These are phyloP conservation scores for Mycena pura DNA, from an alignment of 768 basidiomycete genomes.

Conservation along the genomic window DNA sequence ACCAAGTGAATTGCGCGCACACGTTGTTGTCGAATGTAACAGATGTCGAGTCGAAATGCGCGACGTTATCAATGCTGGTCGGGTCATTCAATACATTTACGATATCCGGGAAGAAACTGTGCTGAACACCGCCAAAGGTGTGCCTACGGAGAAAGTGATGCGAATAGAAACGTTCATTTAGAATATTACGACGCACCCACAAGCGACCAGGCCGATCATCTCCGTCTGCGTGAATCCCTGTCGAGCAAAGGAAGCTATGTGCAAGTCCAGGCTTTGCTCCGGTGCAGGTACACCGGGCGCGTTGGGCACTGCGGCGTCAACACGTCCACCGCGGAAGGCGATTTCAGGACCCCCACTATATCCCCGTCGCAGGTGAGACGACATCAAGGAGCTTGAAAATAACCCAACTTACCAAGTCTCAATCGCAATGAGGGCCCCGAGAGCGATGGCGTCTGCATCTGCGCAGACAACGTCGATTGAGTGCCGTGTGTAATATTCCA, in stretches of 20 bases:
- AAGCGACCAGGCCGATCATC: slow-evolving; percentile 16
- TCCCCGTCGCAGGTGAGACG: neutral
- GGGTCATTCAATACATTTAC: neutral
- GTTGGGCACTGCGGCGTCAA: slow-evolving; percentile 3
- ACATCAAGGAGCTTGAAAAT: neutral
- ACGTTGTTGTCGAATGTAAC: slow-evolving; percentile 15
- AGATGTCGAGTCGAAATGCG: slow-evolving; percentile 17
- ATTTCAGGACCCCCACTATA: slow-evolving; percentile 9
- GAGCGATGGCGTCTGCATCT: neutral
- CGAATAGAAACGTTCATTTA: neutral
- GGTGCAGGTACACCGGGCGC: slow-evolving; percentile 6
- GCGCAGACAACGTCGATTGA: neutral
- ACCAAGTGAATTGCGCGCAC: neutral
- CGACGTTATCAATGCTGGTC: slow-evolving; percentile 2
- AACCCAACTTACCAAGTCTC: too few relatives aligned
- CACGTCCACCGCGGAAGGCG: slow-evolving; percentile 8
- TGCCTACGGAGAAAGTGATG: neutral
- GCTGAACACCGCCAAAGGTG: slow-evolving; percentile 10
- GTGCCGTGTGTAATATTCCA: neutral
- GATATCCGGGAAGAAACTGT: slow-evolving; percentile 5
- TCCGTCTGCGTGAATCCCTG: slow-evolving; percentile 13
- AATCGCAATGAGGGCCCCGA: neutral
- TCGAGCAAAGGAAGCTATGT: slow-evolving; percentile 8
- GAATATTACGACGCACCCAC: neutral
- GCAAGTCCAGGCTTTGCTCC: slow-evolving; percentile 3